Conservation (phyloP, 2,329 filamentous ascomycete species). For the Stemphylium beticola region DNA sequence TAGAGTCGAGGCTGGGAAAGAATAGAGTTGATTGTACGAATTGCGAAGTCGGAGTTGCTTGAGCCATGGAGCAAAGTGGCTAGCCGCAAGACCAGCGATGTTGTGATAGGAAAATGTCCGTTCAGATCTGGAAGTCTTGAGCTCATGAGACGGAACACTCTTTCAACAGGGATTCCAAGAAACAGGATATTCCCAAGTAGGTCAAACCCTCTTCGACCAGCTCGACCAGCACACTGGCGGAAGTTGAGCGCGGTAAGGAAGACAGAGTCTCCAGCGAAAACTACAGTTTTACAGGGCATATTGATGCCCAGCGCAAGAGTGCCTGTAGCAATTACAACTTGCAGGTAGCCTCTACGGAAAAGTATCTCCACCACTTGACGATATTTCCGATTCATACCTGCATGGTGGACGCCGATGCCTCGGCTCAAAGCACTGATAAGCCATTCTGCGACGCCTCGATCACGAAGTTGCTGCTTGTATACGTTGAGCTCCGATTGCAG, state of each 20-base stretch:
- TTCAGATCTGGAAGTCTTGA: conserved; percentile 75
- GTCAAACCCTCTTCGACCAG: conserved; percentile 81
- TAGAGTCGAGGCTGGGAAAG: conserved; percentile 74
- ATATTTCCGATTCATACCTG: conserved; percentile 79
- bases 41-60: conserved; percentile 66
- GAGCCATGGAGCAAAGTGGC: conserved; percentile 72
- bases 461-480: conserved; percentile 60
- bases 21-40: conserved; percentile 67
- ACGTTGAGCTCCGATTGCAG: conserved; percentile 64
- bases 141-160: conserved; percentile 72
- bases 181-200: conserved; percentile 82
- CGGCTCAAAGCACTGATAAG: conserved; percentile 67
- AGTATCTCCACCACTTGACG: conserved; percentile 75
- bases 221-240: conserved; percentile 76
- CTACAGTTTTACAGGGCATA: conserved; percentile 76
- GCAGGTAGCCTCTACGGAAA: conserved; percentile 74
- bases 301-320: conserved; percentile 78
- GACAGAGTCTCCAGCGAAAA: conserved; percentile 75
- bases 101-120: conserved; percentile 80
- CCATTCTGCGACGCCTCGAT: conserved; percentile 57
- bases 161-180: conserved; percentile 65
- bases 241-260: conserved; percentile 78
- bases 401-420: conserved; percentile 78
- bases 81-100: conserved; percentile 72
- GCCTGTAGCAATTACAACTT: conserved; percentile 75